Evolutionary conservation across 768 basidiomycete species (phyloP), one percentile per base, ranked within the genome.

Genomic region (Mycena floridula): DNA sequence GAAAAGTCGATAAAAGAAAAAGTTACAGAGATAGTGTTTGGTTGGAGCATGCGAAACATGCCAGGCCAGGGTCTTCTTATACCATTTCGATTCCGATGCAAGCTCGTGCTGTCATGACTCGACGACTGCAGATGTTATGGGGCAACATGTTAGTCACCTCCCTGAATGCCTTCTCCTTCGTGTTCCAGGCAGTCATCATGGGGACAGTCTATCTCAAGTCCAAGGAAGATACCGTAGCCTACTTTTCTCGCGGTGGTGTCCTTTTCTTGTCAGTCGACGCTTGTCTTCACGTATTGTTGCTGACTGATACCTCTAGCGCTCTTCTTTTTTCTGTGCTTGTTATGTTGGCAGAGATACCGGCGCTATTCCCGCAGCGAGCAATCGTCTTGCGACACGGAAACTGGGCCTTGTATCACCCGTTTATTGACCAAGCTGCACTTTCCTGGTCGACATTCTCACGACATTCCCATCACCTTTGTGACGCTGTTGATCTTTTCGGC

Each of bases 221-320:
- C 27, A 67, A 75, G 0, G 65, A 76, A n/a, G 63, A 65, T 6
- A 85, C 86, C 0, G 59, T 67, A 12, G 78, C 77, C 9, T 82
- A 75, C 56, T 89, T 85, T 68, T 80, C 82, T 15, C 76, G 88
- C 15, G 86, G 85, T 32, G 81, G 87, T 62, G 70, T 84, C 18
- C 66, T 91, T 16, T 89, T 85, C 73, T 87, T 88, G 75, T 82
- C 58, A 25, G 76, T 16, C 28, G 11, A 16, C 11, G 28, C 28
- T 16, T 9, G 9, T 16, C 62, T 20, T 27, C 16, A 1, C 27
- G 23, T 43, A 12, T 3, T 18, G 41, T 18, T 40, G 23, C 21
- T 25, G 24, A 20, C 28, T 16, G 28, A 9, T 32, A 32, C 16
- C 28, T n/a, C 1, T 40, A 83, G 81, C 43, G 60, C 81, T 2